phyloP scores from a whole-genome alignment of 1,284 basidiomycete genomes.

The Stygiomarasmius scandens region DNA sequence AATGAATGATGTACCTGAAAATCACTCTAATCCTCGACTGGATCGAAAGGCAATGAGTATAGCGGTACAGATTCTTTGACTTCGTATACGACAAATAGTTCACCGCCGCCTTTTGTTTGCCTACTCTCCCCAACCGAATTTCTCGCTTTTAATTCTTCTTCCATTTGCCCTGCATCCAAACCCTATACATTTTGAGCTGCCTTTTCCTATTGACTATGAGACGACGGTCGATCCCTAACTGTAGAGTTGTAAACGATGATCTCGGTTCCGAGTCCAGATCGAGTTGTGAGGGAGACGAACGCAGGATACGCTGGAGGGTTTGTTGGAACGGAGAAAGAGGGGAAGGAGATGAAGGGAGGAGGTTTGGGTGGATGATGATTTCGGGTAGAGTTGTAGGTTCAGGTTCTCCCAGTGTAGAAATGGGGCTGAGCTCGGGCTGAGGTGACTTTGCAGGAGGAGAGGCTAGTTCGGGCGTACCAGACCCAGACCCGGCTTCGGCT shows the following conservation, averaged over 20 bases:
- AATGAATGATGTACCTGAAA: no score
- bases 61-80: no score
- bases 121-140: no score
- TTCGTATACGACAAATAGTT: no score
- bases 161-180: conserved; percentile 93
- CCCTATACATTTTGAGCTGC: conserved; percentile 93
- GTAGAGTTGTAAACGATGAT: conserved; percentile 68
- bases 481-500: conserved; percentile 30
- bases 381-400: neutral
- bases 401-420: no score
- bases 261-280: no score
- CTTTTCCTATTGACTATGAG: conserved; percentile 90
- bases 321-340: conserved; percentile 4
- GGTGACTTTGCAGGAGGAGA: no score
- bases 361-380: conserved; percentile 43
- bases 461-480: neutral
- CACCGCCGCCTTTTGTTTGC: no score
- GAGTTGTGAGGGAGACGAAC: neutral
- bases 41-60: no score
- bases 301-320: neutral
- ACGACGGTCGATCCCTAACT: conserved; percentile 87
- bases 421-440: no score
- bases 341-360: conserved; percentile 26
- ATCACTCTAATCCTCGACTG: no score
- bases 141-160: conserved; percentile 40